phyloP scores from a whole-genome alignment of 129 eudicot genomes.

The Centrapalus pauciflorus region DNA sequence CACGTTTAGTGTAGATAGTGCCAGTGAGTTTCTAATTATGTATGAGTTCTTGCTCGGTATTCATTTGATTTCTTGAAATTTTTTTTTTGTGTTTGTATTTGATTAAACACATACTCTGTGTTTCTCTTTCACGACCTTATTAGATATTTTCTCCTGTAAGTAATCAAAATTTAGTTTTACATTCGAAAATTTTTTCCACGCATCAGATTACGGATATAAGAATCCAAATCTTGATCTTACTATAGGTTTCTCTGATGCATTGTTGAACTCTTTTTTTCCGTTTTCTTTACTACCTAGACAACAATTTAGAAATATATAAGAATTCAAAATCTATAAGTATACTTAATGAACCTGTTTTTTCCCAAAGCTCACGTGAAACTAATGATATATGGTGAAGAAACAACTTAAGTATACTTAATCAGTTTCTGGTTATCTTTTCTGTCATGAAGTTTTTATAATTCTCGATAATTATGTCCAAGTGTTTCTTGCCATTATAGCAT shows the following conservation, averaged over 20 bases:
- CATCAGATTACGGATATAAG: conserved; percentile 4
- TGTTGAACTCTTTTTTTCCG: conserved; percentile 27
- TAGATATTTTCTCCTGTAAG: conserved; percentile 44
- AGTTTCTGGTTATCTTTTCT: background rate
- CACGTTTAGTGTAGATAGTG: too few relatives aligned
- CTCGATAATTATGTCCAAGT: background rate
- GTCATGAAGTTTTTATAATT: background rate
- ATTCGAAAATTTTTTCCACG: background rate
- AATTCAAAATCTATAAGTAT: background rate
- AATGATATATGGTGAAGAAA: too few relatives aligned
- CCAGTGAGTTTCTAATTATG: too few relatives aligned
- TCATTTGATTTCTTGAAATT: too few relatives aligned
- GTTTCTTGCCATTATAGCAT: background rate
- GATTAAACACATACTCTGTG: conserved; percentile 58
- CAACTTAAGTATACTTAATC: background rate
- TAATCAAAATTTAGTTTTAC: conserved; percentile 3
- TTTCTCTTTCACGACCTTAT: conserved; percentile 36
- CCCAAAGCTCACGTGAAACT: too few relatives aligned
- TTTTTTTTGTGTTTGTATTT: too few relatives aligned
- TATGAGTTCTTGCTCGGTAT: too few relatives aligned
- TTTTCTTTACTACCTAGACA: conserved; percentile 34
- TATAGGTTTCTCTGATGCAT: conserved; percentile 26
- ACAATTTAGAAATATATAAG: conserved; percentile 13
- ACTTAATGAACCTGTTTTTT: too few relatives aligned
- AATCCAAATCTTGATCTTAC: conserved; percentile 32